These are phyloP conservation scores for Hanseniaspora valbyensis DNA, from an alignment of 805 yeast species.

Conservation along the genomic window DNA sequence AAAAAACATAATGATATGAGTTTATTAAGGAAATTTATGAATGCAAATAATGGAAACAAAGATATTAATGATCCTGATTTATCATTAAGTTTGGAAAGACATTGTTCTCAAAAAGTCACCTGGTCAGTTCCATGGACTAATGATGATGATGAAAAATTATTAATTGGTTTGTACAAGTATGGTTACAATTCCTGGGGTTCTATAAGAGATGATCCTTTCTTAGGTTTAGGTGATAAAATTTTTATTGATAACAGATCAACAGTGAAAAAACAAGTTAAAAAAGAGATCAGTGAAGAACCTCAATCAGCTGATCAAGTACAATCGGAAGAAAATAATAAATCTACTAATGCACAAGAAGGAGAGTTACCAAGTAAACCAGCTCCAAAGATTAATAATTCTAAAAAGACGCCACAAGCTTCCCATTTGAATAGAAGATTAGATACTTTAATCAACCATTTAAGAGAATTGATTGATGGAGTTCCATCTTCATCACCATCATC, in stretches of 20 bases:
- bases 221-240: constrained; percentile 75
- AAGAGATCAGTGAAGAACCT: constrained; percentile 10
- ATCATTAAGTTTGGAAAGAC: constrained; percentile 43
- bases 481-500: neutral
- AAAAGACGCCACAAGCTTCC: constrained; percentile 38
- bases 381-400: neutral
- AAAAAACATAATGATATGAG: constrained; percentile 80
- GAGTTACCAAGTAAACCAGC: constrained; percentile 65
- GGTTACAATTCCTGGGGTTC: constrained; percentile 95
- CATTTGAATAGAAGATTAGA: constrained; percentile 89
- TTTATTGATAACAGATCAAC: constrained; percentile 42
- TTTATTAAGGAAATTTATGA: constrained; percentile 39
- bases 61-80: constrained; percentile 40
- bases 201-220: constrained; percentile 88
- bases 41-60: constrained; percentile 3
- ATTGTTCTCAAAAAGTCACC: constrained; percentile 72
- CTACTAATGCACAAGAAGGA: constrained; percentile 5
- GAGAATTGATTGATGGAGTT: constrained; percentile 9
- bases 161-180: constrained; percentile 79
- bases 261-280: constrained; percentile 17
- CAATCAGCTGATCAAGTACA: neutral
- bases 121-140: constrained; percentile 86
- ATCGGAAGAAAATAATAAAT: neutral
- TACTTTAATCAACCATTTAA: constrained; percentile 58
- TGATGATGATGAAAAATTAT: constrained; percentile 73